Evolutionary conservation across 1,284 basidiomycete species (phyloP).

Genomic region (Ganoderma sinense): DNA sequence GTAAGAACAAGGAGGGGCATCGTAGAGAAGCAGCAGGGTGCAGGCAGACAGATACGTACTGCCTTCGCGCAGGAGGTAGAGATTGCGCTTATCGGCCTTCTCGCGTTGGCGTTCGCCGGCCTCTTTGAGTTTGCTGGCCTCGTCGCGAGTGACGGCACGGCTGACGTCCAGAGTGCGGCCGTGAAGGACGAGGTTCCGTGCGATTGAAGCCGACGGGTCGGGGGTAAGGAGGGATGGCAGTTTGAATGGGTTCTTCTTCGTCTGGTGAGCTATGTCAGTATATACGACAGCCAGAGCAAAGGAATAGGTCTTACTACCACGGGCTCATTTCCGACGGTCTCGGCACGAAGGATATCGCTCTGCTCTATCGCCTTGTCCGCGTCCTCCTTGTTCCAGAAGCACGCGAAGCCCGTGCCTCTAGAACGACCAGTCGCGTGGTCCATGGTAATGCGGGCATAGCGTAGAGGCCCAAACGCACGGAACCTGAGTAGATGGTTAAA

Average conservation of each 20-base stretch:
- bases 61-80: constrained; percentile 96
- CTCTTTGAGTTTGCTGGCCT: constrained; percentile 88
- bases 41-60: constrained; percentile 55
- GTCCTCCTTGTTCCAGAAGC: constrained; percentile 95
- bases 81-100: constrained; percentile 95
- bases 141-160: constrained; percentile 89
- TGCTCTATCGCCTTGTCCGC: constrained; percentile 89
- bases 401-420: constrained; percentile 95
- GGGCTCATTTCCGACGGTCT: constrained; percentile 56
- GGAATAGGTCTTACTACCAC: constrained; percentile 40
- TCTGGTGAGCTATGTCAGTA: constrained; percentile 38
- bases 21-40: neutral
- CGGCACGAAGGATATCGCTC: constrained; percentile 75
- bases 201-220: constrained; percentile 92
- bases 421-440: constrained; percentile 88
- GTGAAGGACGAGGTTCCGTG: constrained; percentile 87
- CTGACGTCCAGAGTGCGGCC: constrained; percentile 93
- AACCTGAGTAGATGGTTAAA: constrained; percentile 60
- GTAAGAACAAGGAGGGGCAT: neutral
- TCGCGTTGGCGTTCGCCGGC: constrained; percentile 85
- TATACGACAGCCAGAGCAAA: neutral
- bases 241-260: constrained; percentile 84
- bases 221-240: constrained; percentile 90
- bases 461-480: constrained; percentile 89
- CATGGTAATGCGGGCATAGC: constrained; percentile 93